Conservation (phyloP, 1,284 basidiomycete genomes). For the Puccinia coronata region DNA sequence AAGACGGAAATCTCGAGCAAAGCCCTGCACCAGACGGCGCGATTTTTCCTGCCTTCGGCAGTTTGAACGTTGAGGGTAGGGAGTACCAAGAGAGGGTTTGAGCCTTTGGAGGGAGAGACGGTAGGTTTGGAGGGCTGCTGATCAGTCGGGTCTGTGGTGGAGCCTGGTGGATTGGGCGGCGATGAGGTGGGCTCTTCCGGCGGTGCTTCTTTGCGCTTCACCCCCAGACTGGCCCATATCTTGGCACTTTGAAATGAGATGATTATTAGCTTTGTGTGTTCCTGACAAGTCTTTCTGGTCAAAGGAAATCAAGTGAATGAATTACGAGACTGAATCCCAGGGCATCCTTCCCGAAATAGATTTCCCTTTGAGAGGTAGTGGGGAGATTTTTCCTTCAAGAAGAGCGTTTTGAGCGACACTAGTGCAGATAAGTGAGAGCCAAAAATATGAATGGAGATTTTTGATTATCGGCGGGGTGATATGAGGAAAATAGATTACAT, state of each 20-base stretch:
- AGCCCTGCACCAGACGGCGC: conserved; percentile 38
- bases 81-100: conserved; percentile 14
- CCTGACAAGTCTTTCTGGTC: not conserved
- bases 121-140: not conserved
- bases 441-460: not conserved
- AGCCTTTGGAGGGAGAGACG: not conserved
- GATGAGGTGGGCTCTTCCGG: no score
- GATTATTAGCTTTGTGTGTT: not conserved
- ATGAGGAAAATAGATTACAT: conserved; percentile 2
- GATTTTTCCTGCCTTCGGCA: conserved; percentile 23
- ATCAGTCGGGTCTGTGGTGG: no score
- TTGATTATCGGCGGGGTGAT: not conserved
- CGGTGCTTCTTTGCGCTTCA: not conserved
- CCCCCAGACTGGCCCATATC: conserved; percentile 24
- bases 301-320: not conserved
- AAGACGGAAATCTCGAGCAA: conserved; percentile 45
- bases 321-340: conserved; percentile 41
- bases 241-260: not conserved
- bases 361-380: conserved; percentile 45
- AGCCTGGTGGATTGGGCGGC: no score
- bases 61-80: conserved; percentile 30
- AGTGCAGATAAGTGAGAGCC: not conserved
- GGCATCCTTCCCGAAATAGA: conserved; percentile 43
- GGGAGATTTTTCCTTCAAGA: conserved; percentile 26
- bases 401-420: conserved; percentile 46